Base-by-base conservation (phyloP, 345 rosid genomes). In the Viola odorata region DNA sequence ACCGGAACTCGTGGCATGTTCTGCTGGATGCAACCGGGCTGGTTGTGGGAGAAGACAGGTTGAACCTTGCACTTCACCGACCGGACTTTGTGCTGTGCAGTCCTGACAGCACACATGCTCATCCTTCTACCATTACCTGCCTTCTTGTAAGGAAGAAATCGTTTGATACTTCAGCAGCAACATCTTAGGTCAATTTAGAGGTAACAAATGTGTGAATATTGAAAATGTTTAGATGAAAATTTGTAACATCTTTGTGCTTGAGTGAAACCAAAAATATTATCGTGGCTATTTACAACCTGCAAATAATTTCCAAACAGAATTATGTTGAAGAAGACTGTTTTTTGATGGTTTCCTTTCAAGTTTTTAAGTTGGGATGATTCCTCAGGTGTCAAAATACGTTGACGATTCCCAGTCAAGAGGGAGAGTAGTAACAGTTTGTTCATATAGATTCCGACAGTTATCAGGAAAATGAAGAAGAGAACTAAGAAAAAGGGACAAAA, bases 1-100 rank as follows among this genome's bases (percentile, higher is more conserved):
- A 86, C 53, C 56, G 94, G 59, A 84, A 79, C 63, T 78, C 85
- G 9, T 86, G 89, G 94, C 89, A 84, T 11, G 94, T 86, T 15
- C 77, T 86, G 60, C 77, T 84, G 0, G 94, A 86, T 32, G 82
- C 89, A 5, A 77, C 85, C 8, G 74, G 76, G 14, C 69, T 82
- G 37, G 83, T 69, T 37, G 77, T 67, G 4, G 82, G 85, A 5
- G 68, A 77, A 78, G 83, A 82, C 57, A 55, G 76, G 60, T 48
- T 82, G 57, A 78, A 81, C 15, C 81, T 86, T 12, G 79, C 87
- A 37, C 89, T 86, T 36, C 84, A 84, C 58, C 61, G 70, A 57
- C 89, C 89, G n/a, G 94, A 86, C 45, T 82, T 84, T 62, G 80
- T 82, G 63, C 15, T 84, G 50, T 86, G 84, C 60, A 82, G 70